Percentiles rank a stretch among this genome's conserved stretches.
Evolutionary conservation across 805 yeast genomes (phyloP).

Genomic region (Maudiozyma turicensis): DNA sequence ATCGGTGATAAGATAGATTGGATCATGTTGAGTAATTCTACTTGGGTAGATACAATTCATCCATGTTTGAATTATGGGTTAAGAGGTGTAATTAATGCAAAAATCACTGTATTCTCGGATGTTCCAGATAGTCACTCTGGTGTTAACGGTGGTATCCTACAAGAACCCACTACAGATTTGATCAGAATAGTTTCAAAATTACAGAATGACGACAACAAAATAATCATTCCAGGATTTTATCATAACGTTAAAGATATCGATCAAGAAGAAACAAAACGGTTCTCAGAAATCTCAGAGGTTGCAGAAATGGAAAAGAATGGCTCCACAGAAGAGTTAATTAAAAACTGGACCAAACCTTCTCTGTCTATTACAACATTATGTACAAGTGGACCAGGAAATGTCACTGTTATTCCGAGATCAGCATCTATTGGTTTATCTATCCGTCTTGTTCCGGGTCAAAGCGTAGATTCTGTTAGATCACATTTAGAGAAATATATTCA

Average conservation of each 20-base stretch:
- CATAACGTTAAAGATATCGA: conserved; percentile 53
- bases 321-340: conserved; percentile 46
- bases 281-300: conserved; percentile 47
- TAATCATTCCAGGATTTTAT: conserved; percentile 60
- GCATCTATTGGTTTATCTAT: conserved; percentile 73
- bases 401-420: conserved; percentile 78
- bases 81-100: conserved; percentile 79
- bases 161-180: conserved; percentile 85
- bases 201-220: conserved; percentile 44
- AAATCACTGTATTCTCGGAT: conserved; percentile 61
- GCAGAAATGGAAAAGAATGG: conserved; percentile 24
- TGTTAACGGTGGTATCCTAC: conserved; percentile 84
- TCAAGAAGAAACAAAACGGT: conserved; percentile 47
- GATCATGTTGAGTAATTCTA: conserved; percentile 82
- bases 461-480: conserved; percentile 45
- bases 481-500: conserved; percentile 40
- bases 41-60: conserved; percentile 81
- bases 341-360: conserved; percentile 86
- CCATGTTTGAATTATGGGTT: conserved; percentile 94
- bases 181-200: conserved; percentile 61
- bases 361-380: conserved; percentile 74
- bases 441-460: conserved; percentile 85
- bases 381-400: conserved; percentile 84
- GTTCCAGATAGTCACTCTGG: conserved; percentile 92
- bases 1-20: conserved; percentile 70